Base-by-base conservation (phyloP, 2,329 filamentous ascomycete species). In the Ophiostoma ulmi region DNA sequence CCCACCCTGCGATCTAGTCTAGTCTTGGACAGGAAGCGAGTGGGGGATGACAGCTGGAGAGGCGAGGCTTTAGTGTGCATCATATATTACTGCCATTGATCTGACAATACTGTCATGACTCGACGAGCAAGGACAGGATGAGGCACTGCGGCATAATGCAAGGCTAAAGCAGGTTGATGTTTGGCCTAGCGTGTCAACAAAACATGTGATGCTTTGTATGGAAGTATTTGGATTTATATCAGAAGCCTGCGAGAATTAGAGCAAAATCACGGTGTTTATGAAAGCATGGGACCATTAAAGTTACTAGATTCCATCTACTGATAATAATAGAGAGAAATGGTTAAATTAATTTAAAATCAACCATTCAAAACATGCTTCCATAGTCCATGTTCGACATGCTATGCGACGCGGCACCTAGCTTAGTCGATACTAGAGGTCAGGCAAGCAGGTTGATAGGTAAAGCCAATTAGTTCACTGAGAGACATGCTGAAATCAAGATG, bases 1-100 rank as follows among this genome's bases (percentile, higher is more conserved):
- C 69, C 69, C 65, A 52, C 63, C 68, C 70, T 35, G 11, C 31
- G 35, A 6, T 36, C 52, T 58, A 39, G 67, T 31, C 26, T 61
- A 26, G 66, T 35, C n/a, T 35, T 44, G 41, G 66, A 67, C 63
- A 36, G 26, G 44, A 58, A 36, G 26, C 41, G 67, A 22, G 67
- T 68, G 67, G 67, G 65, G 65, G 65, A n/a, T 48, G 14, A 26
- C 31, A 67, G 39, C 44, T 20, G 44, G 38, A 39, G 38, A 13
- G 38, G 44, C 44, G 17, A 48, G 41, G 44, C 44, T 48, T n/a
- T n/a, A 48, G 17, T 48, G 17, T 48, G 17, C 44, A 38, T 38
- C 10, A 39, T 11, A 39, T 8, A 39, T 8, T 39, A 39, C 38
- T 39, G 38, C 26, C 26, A 26, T 26, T 26, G 26, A 26, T 26